These are phyloP conservation scores for Coprinopsis strossmayeri DNA, from an alignment of 768 basidiomycete genomes.

Conservation along the genomic window DNA sequence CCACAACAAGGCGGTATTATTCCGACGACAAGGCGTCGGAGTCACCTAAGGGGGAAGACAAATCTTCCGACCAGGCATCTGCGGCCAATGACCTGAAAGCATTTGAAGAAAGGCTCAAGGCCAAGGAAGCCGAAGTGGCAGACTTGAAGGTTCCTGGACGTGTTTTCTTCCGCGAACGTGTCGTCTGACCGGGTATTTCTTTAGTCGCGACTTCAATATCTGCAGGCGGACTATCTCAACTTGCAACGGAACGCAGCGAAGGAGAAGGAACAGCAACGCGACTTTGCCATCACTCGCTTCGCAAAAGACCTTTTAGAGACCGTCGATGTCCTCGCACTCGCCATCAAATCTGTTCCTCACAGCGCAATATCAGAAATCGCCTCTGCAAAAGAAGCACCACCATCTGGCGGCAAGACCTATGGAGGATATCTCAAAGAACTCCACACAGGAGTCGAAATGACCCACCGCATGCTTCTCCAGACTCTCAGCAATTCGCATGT, in stretches of 20 bases:
- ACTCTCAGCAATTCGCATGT: conserved; percentile 90
- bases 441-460: conserved; percentile 85
- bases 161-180: conserved; percentile 1
- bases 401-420: conserved; percentile 44
- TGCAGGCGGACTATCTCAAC: conserved; percentile 94
- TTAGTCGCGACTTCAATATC: conserved; percentile 84
- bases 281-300: conserved; percentile 90
- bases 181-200: conserved; percentile 7
- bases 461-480: conserved; percentile 82
- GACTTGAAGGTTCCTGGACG: conserved; percentile 61
- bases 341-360: conserved; percentile 71
- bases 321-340: conserved; percentile 83
- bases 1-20: conserved; percentile 41
- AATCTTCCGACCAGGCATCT: conserved; percentile 19
- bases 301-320: conserved; percentile 86
- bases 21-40: conserved; percentile 46
- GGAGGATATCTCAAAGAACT: conserved; percentile 61
- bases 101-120: conserved; percentile 56
- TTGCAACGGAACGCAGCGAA: conserved; percentile 85
- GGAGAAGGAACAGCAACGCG: conserved; percentile 88
- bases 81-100: conserved; percentile 19
- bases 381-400: conserved; percentile 23
- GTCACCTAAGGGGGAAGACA: conserved; percentile 20
- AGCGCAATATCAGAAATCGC: conserved; percentile 32
- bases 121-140: conserved; percentile 74